phyloP scores from a whole-genome alignment of 176 grass and related monocot genomes.

The Carex cristatella region DNA sequence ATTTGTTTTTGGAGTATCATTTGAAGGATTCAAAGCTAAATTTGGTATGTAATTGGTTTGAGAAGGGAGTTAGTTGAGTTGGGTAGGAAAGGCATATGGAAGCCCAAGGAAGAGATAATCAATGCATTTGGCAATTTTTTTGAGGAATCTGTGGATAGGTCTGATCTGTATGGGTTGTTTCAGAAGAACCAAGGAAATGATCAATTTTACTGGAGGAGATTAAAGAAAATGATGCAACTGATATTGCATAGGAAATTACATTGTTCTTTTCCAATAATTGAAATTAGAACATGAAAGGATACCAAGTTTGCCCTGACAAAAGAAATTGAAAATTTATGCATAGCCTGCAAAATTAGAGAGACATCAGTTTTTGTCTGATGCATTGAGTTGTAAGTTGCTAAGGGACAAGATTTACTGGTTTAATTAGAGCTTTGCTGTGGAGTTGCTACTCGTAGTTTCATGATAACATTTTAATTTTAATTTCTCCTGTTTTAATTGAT shows the following conservation, averaged over 20 bases:
- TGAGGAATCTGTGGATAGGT: slow-evolving; percentile 49
- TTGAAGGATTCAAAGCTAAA: slow-evolving; percentile 25
- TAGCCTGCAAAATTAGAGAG: background rate
- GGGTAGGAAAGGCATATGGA: slow-evolving; percentile 34
- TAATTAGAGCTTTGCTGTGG: too few relatives aligned
- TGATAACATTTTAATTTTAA: too few relatives aligned
- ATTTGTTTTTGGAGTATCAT: slow-evolving; percentile 55
- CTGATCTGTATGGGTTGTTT: background rate
- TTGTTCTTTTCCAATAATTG: background rate
- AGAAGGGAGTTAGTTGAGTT: slow-evolving; percentile 39
- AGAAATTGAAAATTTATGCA: background rate
- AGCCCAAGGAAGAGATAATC: slow-evolving; percentile 42
- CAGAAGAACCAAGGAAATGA: background rate
- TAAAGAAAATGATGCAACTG: background rate
- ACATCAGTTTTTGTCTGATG: background rate
- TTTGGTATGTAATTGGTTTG: slow-evolving; percentile 48
- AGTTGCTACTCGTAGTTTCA: too few relatives aligned
- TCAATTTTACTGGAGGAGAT: background rate
- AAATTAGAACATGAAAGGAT: background rate
- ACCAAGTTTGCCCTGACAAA: background rate
- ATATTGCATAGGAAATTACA: background rate
- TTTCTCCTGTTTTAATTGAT: too few relatives aligned
- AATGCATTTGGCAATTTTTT: slow-evolving; percentile 44
- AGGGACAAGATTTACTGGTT: too few relatives aligned
- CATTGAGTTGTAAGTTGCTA: too few relatives aligned